A percentile compares a stretch with the other conserved stretches of the same genome.
These are phyloP conservation scores for Lodderomyces jiufengensis DNA, from an alignment of 1,139 yeast genomes.

Conservation along the genomic window DNA sequence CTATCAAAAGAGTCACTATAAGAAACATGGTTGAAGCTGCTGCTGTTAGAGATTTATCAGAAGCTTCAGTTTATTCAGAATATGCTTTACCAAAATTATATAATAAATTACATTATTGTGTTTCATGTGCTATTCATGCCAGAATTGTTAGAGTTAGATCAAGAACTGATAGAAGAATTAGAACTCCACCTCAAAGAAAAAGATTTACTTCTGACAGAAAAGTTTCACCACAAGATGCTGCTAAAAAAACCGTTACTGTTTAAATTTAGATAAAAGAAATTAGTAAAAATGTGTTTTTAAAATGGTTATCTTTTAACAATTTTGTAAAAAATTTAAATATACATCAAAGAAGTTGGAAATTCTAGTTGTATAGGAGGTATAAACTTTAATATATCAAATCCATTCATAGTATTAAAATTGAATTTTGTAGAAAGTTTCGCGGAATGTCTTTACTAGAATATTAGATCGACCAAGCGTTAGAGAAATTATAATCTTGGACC, in stretches of 20 bases:
- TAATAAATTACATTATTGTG: slow-evolving; percentile 99
- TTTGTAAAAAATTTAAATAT: background rate
- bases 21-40: slow-evolving; percentile 99
- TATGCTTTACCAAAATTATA: slow-evolving; percentile 99
- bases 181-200: slow-evolving; percentile 99
- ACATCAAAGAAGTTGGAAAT: background rate
- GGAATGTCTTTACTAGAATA: too few relatives aligned
- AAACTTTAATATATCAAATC: too few relatives aligned
- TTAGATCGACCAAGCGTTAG: too few relatives aligned
- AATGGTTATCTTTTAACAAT: background rate
- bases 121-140: slow-evolving; percentile 99
- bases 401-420: too few relatives aligned
- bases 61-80: slow-evolving; percentile 98
- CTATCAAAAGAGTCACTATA: slow-evolving; percentile 99
- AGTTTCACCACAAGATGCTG: slow-evolving; percentile 97
- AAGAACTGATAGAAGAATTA: slow-evolving; percentile 96
- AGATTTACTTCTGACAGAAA: slow-evolving; percentile 96
- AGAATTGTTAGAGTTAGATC: slow-evolving; percentile 99
- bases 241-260: slow-evolving; percentile 66
- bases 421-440: too few relatives aligned
- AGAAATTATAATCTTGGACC: too few relatives aligned
- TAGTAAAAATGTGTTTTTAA: background rate
- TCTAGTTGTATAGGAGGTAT: too few relatives aligned
- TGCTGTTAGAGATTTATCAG: slow-evolving; percentile 99
- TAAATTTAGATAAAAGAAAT: background rate